These are phyloP conservation scores for Balansia obtecta DNA, from an alignment of 2,329 filamentous ascomycete species.

Conservation along the genomic window DNA sequence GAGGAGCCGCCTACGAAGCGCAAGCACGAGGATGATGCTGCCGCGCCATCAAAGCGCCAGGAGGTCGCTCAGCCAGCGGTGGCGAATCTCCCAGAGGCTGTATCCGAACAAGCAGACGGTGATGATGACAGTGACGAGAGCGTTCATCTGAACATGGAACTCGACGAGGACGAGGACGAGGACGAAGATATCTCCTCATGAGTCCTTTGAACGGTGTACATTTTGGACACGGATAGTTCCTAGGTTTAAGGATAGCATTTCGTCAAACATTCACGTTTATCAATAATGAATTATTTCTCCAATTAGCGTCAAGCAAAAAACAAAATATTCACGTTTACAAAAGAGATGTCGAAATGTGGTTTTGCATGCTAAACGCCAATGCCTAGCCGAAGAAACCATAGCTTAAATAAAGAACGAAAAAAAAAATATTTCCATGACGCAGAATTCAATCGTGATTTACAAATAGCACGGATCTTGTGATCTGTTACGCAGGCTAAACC, in stretches of 20 bases:
- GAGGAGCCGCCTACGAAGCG: slow-evolving; percentile 23
- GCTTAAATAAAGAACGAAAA: not conserved
- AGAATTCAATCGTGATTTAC: too few relatives aligned
- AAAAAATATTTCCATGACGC: not conserved
- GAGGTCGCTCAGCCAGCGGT: slow-evolving; percentile 20
- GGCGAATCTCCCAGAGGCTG: slow-evolving; percentile 8
- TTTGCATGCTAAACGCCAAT: not conserved
- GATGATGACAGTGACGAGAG: slow-evolving; percentile 35
- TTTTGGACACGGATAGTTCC: not conserved
- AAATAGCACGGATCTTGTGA: too few relatives aligned
- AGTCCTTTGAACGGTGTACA: not conserved
- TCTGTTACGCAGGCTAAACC: too few relatives aligned
- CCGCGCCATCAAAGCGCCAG: slow-evolving; percentile 26
- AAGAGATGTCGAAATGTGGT: not conserved
- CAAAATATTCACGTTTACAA: too few relatives aligned
- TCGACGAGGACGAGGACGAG: slow-evolving; percentile 39
- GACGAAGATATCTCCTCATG: slow-evolving; percentile 16
- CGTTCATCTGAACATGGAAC: slow-evolving; percentile 46
- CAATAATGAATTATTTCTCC: too few relatives aligned
- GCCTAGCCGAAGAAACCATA: not conserved
- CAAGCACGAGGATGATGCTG: slow-evolving; percentile 26
- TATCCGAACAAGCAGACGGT: slow-evolving; percentile 20
- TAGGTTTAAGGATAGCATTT: not conserved
- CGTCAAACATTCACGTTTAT: too few relatives aligned
- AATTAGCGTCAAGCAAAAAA: too few relatives aligned